A percentile compares a stretch with the other conserved stretches of the same genome.
phyloP scores from a whole-genome alignment of 495 filamentous ascomycete species.

The Podospora comata region DNA sequence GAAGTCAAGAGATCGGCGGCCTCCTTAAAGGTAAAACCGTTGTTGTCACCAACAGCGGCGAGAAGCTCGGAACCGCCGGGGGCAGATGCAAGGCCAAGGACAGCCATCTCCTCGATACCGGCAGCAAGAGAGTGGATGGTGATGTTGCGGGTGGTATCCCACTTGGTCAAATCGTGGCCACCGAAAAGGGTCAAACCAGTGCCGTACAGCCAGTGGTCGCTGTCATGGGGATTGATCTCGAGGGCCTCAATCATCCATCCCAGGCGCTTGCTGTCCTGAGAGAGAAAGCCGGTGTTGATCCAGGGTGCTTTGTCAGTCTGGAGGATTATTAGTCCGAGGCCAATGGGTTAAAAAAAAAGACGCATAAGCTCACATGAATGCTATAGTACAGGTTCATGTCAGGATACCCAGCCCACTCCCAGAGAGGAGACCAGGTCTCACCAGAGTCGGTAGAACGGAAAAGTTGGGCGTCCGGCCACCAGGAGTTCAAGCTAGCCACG shows the following conservation, averaged over 20 bases:
- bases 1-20: constrained; percentile 45
- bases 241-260: constrained; percentile 65
- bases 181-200: constrained; percentile 58
- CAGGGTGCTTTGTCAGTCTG: constrained; percentile 45
- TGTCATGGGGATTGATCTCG: constrained; percentile 57
- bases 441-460: constrained; percentile 55
- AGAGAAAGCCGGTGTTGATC: constrained; percentile 47
- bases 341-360: constrained; percentile 5
- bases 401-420: constrained; percentile 52
- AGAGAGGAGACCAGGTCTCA: constrained; percentile 49
- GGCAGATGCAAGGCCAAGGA: constrained; percentile 50
- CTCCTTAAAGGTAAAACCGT: constrained; percentile 49
- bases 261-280: constrained; percentile 47
- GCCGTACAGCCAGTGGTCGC: constrained; percentile 58
- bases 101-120: constrained; percentile 59
- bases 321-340: constrained; percentile 17
- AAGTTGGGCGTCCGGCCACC: constrained; percentile 58
- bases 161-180: constrained; percentile 47
- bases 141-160: constrained; percentile 51
- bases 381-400: constrained; percentile 45
- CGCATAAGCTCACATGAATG: constrained; percentile 35
- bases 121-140: constrained; percentile 51
- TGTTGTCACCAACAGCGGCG: constrained; percentile 57
- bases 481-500: constrained; percentile 54
- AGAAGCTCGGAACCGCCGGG: constrained; percentile 54